A percentile compares a stretch with the other conserved stretches of the same genome.
phyloP scores from a whole-genome alignment of 2,329 filamentous ascomycete species.

The Pseudocercospora vitis region DNA sequence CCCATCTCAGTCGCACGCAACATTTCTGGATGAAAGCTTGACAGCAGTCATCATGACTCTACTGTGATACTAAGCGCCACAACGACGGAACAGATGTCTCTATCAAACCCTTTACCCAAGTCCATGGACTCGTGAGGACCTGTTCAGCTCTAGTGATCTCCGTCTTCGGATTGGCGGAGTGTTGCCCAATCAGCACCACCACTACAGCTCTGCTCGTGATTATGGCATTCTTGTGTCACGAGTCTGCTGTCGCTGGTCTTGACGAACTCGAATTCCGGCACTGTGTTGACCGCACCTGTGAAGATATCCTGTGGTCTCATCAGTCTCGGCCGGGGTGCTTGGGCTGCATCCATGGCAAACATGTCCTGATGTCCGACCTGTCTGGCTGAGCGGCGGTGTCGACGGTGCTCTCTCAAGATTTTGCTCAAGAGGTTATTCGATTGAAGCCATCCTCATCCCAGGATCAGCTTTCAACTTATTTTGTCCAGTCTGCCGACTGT shows the following conservation, averaged over 20 bases:
- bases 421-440: background rate
- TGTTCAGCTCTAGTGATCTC: slow-evolving; percentile 49
- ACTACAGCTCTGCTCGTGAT: slow-evolving; percentile 50
- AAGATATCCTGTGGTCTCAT: slow-evolving; percentile 53
- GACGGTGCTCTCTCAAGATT: slow-evolving; percentile 30
- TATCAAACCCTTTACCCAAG: no score
- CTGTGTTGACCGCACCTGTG: slow-evolving; percentile 47
- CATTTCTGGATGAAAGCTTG: no score
- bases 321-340: slow-evolving; percentile 58
- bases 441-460: slow-evolving; percentile 6
- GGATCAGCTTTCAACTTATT: slow-evolving; percentile 34
- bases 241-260: slow-evolving; percentile 44
- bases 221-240: slow-evolving; percentile 43
- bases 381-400: slow-evolving; percentile 35
- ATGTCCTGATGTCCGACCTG: slow-evolving; percentile 44
- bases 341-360: slow-evolving; percentile 59
- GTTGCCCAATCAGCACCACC: slow-evolving; percentile 57
- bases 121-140: slow-evolving; percentile 53
- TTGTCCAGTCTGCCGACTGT: slow-evolving; percentile 57
- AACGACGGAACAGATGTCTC: no score
- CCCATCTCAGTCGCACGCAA: no score
- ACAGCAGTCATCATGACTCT: no score
- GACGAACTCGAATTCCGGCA: no score
- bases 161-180: slow-evolving; percentile 52
- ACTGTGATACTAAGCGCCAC: no score